phyloP scores from a whole-genome alignment of 768 basidiomycete genomes.

The Boletus sp. region DNA sequence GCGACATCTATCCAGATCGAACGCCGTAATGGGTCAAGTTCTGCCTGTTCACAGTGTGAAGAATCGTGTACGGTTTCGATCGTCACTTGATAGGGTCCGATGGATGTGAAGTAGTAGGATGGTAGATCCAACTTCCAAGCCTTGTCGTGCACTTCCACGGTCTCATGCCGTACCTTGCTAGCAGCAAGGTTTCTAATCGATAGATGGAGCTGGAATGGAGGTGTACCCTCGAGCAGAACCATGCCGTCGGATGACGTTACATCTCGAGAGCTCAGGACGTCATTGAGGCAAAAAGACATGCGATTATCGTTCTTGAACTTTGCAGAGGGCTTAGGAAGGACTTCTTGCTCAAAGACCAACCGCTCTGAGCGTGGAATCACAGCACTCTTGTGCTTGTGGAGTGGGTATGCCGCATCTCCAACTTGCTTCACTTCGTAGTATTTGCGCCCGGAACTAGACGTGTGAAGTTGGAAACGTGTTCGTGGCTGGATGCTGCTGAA shows the following conservation, averaged over 20 bases:
- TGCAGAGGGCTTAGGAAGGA: conserved; percentile 77
- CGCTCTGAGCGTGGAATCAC: conserved; percentile 68
- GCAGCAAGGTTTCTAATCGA: conserved; percentile 75
- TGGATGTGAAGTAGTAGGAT: conserved; percentile 68
- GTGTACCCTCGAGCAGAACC: conserved; percentile 73
- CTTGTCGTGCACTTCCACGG: conserved; percentile 46
- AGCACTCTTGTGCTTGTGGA: conserved; percentile 59
- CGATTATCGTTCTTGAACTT: conserved; percentile 67
- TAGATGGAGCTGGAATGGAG: conserved; percentile 80
- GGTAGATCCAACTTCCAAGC: conserved; percentile 75
- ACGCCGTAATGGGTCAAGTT: conserved; percentile 56
- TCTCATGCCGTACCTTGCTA: conserved; percentile 59
- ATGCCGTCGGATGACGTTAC: conserved; percentile 46
- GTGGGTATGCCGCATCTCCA: conserved; percentile 81
- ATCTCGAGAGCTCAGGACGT: conserved; percentile 58
- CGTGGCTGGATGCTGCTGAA: conserved; percentile 83
- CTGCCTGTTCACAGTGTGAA: conserved; percentile 75
- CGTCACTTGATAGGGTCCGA: conserved; percentile 77
- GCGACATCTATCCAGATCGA: conserved; percentile 91
- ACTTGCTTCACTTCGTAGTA: conserved; percentile 91
- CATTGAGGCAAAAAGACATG: conserved; percentile 74
- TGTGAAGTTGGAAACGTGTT: conserved; percentile 80
- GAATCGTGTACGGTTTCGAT: conserved; percentile 81
- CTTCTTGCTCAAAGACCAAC: conserved; percentile 82
- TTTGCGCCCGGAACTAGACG: conserved; percentile 72